phyloP scores from a whole-genome alignment of 2,329 filamentous ascomycete species.

The Cladorrhinum sp. region DNA sequence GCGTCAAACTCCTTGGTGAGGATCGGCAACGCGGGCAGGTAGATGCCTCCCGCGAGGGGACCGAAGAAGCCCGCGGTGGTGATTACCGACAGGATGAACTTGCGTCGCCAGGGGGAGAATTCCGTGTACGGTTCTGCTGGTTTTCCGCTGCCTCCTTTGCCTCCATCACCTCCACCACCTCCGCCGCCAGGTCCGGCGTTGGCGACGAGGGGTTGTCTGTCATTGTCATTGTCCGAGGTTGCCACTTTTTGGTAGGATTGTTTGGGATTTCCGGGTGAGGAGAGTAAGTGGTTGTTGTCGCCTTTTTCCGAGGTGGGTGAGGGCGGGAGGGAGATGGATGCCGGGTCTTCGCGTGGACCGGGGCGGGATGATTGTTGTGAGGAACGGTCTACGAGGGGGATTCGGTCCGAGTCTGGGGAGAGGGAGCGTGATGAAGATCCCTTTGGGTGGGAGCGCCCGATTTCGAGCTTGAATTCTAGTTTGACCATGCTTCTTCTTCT shows the following conservation, averaged over 20 bases:
- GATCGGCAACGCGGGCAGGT: conserved; percentile 17
- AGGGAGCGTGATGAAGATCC: not conserved
- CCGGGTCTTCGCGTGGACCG: not conserved
- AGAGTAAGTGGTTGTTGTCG: not conserved
- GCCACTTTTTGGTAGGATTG: not conserved
- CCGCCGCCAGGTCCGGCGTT: not conserved
- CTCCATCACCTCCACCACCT: not conserved
- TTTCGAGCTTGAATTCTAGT: conserved; percentile 2
- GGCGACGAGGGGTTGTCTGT: not conserved
- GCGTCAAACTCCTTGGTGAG: conserved; percentile 16
- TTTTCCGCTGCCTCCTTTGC: conserved; percentile 1
- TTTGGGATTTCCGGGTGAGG: not conserved
- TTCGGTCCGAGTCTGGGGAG: conserved; percentile 1
- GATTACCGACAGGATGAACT: conserved; percentile 16
- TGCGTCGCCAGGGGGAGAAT: conserved; percentile 13
- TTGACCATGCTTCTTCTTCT: not conserved
- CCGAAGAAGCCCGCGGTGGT: conserved; percentile 19
- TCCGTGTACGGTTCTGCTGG: conserved; percentile 9
- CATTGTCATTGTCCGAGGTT: not conserved
- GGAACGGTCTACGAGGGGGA: not conserved
- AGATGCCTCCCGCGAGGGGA: conserved; percentile 16
- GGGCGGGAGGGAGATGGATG: not conserved
- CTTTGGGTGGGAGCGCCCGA: not conserved
- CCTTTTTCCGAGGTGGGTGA: not conserved
- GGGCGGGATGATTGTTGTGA: not conserved